Conservation (phyloP, 73 alveolate genomes). For the Paramecium biaurelia region DNA sequence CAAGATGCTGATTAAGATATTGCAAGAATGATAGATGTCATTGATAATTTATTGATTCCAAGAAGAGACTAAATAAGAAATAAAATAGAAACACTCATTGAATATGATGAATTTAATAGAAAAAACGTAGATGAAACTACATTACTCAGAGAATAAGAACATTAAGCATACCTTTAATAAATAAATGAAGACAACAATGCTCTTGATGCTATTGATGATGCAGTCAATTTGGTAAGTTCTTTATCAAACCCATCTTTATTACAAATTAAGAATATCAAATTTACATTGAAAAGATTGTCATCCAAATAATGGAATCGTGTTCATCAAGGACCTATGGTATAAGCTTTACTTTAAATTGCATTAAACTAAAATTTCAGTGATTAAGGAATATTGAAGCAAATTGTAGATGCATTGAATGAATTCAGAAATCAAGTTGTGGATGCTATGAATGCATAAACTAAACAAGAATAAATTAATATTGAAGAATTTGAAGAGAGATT, state of each 20-base stretch:
- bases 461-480: background rate
- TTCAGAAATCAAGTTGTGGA: constrained; percentile 49
- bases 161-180: background rate
- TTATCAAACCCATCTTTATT: constrained; percentile 1
- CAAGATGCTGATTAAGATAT: constrained; percentile 45
- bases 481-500: background rate
- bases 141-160: background rate
- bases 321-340: constrained; percentile 32
- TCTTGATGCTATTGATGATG: constrained; percentile 45
- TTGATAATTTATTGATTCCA: constrained; percentile 24
- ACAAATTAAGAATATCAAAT: background rate
- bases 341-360: constrained; percentile 15
- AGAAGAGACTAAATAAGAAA: background rate
- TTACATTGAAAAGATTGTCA: background rate
- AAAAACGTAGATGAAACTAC: background rate
- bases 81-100: background rate
- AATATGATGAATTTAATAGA: constrained; percentile 22
- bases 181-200: constrained; percentile 9
- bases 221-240: background rate
- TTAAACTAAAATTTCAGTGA: background rate
- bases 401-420: constrained; percentile 43
- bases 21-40: constrained; percentile 44
- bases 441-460: background rate
- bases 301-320: constrained; percentile 27
- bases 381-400: background rate